Evolutionary conservation across 306 rosid genomes (phyloP).

Genomic region (Betula pendula): DNA sequence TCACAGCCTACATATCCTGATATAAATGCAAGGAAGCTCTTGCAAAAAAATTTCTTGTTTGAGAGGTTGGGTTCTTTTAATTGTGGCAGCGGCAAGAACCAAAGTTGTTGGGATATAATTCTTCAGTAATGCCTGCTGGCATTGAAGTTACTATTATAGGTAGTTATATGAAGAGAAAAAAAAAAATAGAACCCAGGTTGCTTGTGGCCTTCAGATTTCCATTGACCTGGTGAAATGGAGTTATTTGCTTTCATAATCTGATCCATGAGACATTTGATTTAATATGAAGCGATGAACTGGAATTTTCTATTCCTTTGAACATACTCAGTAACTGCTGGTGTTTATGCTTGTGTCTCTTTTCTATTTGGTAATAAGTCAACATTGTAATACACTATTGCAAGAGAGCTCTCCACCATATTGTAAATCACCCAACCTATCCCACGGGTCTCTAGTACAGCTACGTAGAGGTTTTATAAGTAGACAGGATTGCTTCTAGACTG

Average conservation of each 20-base stretch:
- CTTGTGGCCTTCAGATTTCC: background rate
- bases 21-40: background rate
- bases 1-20: background rate
- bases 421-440: background rate
- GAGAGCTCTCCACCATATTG: background rate
- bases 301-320: background rate
- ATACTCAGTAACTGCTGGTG: background rate
- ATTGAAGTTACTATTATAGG: background rate
- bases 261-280: background rate
- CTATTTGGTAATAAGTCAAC: background rate
- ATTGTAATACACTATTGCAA: too few species aligned
- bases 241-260: background rate
- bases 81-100: background rate
- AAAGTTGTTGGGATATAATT: background rate
- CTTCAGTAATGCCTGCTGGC: background rate
- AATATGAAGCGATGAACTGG: background rate
- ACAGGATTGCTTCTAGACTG: background rate
- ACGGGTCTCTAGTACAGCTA: background rate
- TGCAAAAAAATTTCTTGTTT: background rate
- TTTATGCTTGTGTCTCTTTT: background rate
- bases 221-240: background rate
- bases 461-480: background rate
- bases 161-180: background rate
- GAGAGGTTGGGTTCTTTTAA: background rate
- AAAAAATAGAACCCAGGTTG: too few species aligned